Percentiles rank a stretch among this genome's conserved stretches.
These are phyloP conservation scores for Colletotrichum viniferum DNA, from an alignment of 2,329 filamentous ascomycete species.

Conservation along the genomic window DNA sequence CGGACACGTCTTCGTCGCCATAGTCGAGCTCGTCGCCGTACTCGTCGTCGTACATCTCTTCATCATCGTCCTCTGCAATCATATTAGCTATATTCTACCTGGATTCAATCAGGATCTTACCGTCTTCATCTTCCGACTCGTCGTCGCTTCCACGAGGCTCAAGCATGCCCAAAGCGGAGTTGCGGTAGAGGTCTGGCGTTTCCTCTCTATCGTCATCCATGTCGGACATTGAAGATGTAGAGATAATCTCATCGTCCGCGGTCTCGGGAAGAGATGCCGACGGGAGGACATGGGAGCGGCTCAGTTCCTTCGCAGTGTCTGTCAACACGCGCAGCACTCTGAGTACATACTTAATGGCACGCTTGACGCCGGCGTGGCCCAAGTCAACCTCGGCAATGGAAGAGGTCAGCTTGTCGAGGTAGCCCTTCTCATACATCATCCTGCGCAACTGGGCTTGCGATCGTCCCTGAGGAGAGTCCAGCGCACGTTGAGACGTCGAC, in stretches of 20 bases:
- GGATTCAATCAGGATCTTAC: slow-evolving; percentile 32
- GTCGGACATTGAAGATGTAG: slow-evolving; percentile 87
- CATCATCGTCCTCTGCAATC: slow-evolving; percentile 66
- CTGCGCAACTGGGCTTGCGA: slow-evolving; percentile 87
- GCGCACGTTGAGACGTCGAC: slow-evolving; percentile 35
- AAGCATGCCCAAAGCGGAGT: slow-evolving; percentile 93
- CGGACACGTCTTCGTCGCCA: slow-evolving; percentile 76
- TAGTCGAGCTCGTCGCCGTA: slow-evolving; percentile 95
- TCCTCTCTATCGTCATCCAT: slow-evolving; percentile 87
- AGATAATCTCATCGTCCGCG: slow-evolving; percentile 87
- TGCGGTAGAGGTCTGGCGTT: slow-evolving; percentile 95
- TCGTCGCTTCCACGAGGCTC: slow-evolving; percentile 83
- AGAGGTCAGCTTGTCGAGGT: slow-evolving; percentile 83
- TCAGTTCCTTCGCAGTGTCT: slow-evolving; percentile 84
- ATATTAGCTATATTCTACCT: slow-evolving; percentile 23
- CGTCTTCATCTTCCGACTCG: slow-evolving; percentile 77
- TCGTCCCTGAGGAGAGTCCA: slow-evolving; percentile 41
- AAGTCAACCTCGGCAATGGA: slow-evolving; percentile 96
- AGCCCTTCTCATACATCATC: slow-evolving; percentile 98
- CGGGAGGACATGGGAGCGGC: slow-evolving; percentile 78
- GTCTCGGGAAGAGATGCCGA: slow-evolving; percentile 66
- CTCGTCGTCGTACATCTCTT: slow-evolving; percentile 92
- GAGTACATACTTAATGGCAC: slow-evolving; percentile 95
- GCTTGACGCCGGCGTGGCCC: slow-evolving; percentile 90
- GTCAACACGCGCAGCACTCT: slow-evolving; percentile 88